Base-by-base conservation (phyloP, 345 rosid genomes). In the Gossypium rotundifolium region DNA sequence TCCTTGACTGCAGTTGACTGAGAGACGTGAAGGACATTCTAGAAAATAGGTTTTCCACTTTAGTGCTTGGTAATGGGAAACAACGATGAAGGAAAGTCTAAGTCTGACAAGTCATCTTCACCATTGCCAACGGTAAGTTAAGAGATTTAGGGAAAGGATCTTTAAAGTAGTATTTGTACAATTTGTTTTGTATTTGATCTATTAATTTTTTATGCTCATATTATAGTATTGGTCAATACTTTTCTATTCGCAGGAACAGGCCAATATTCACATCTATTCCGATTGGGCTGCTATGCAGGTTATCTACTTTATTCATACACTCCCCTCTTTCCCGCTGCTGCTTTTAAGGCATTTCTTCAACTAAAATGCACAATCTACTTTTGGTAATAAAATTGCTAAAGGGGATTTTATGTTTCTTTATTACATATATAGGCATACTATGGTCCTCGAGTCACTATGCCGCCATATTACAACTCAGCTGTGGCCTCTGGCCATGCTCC, bases 221-320 rank as follows among this genome's bases (percentile, higher is more conserved):
- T 74, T 81, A 81, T 54, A 70, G 46, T 77, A 65, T 78, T 76
- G 79, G 76, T 79, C 75, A 58, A 73, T 79, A 76, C 67, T 79
- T 77, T 74, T 84, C 53, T 48, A 18, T 76, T 75, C 57, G 57
- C 87, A 94, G 98, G 98, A 94, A 76, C 97, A 87, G 79, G 74
- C 90, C 74, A 89, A 83, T 82, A 68, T 87, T 74, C 98, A 89
- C 80, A 84, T 86, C 38, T 92, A 90, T 81, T 88, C 94, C 75
- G 98, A 94, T 76, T 92, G 97, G 98, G 91, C 92, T 45, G 91
- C 91, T 74, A 85, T 92, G 91, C 98, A 92, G 93, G 98, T 94
- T 78, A 72, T 78, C 68, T 77, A 72, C 74, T 77, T 79, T 66
- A 17, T 16, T 54, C 66, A 18, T 70, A 25, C 53, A 9, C 54